Conservation (phyloP, 1,284 basidiomycete species). For the Porogramme epimiltina region DNA sequence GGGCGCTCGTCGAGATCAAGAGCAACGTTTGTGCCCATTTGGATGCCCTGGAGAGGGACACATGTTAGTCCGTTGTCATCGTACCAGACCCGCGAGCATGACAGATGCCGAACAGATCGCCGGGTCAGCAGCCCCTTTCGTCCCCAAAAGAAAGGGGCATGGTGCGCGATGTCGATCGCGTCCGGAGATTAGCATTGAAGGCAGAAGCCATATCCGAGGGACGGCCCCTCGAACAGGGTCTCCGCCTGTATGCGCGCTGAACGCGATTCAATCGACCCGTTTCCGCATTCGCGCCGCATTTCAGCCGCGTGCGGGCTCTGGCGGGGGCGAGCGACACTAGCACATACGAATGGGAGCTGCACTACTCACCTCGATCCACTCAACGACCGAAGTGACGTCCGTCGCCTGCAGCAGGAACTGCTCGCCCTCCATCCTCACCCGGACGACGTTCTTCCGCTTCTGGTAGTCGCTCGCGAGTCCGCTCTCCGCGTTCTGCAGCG, state of each 20-base stretch:
- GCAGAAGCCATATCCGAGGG: too few relatives aligned
- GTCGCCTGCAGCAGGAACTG: slow-evolving; percentile 95
- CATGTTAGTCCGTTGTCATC: background rate
- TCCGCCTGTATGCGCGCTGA: too few relatives aligned
- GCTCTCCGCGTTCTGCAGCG: slow-evolving; percentile 89
- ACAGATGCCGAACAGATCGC: too few relatives aligned
- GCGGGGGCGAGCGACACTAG: too few relatives aligned
- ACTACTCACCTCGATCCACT: slow-evolving; percentile 89
- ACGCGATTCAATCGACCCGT: too few relatives aligned
- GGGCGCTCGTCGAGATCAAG: slow-evolving; percentile 88
- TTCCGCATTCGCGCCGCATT: too few relatives aligned
- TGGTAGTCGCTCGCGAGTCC: slow-evolving; percentile 94
- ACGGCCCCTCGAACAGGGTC: too few relatives aligned
- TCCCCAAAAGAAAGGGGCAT: too few relatives aligned
- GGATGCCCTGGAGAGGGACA: slow-evolving; percentile 62
- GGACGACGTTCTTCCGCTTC: slow-evolving; percentile 95
- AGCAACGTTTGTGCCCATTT: slow-evolving; percentile 92
- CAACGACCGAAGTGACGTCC: slow-evolving; percentile 84
- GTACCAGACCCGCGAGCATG: background rate
- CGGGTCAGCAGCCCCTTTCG: too few relatives aligned
- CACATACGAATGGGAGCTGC: background rate
- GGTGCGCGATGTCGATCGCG: too few relatives aligned
- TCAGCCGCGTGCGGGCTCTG: too few relatives aligned
- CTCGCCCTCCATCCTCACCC: slow-evolving; percentile 91
- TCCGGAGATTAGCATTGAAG: too few relatives aligned